Conservation (phyloP, 768 basidiomycete species). For the Artomyces pyxidatus region DNA sequence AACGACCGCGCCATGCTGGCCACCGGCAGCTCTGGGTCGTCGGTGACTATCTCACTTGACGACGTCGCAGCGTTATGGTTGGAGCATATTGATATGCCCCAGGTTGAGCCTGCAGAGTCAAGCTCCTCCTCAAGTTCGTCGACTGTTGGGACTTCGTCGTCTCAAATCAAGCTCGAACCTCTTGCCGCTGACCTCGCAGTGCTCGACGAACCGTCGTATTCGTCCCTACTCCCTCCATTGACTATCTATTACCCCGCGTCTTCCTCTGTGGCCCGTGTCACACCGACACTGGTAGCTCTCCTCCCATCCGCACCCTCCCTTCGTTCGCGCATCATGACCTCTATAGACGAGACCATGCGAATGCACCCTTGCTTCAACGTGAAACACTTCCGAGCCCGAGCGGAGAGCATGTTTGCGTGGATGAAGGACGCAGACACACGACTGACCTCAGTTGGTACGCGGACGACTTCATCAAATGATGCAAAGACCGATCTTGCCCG, state of each 20-base stretch:
- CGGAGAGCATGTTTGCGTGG: slow-evolving; percentile 37
- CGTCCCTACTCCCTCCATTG: slow-evolving; percentile 6
- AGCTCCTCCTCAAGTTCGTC: slow-evolving; percentile 6
- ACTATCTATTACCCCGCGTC: slow-evolving; percentile 13
- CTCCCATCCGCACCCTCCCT: slow-evolving; percentile 32
- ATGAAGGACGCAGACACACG: slow-evolving; percentile 25
- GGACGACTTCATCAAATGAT: not conserved
- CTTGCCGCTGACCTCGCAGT: slow-evolving; percentile 4
- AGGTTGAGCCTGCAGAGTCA: slow-evolving; percentile 18
- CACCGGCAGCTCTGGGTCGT: slow-evolving; percentile 32
- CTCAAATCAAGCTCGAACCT: slow-evolving; percentile 12
- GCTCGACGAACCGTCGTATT: slow-evolving; percentile 18
- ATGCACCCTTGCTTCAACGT: slow-evolving; percentile 45
- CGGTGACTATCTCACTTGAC: slow-evolving; percentile 45
- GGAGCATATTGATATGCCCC: slow-evolving; percentile 35
- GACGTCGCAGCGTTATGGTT: slow-evolving; percentile 58
- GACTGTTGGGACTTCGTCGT: slow-evolving; percentile 8
- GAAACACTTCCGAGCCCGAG: slow-evolving; percentile 36
- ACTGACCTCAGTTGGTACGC: not conserved
- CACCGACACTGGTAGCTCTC: slow-evolving; percentile 28
- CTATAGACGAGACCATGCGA: slow-evolving; percentile 34
- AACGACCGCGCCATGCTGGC: slow-evolving; percentile 33
- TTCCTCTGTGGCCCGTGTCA: slow-evolving; percentile 27
- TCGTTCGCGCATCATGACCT: slow-evolving; percentile 31
- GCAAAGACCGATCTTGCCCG: slow-evolving; percentile 13